These are phyloP conservation scores for Amaranthus cruentus DNA, from an alignment of 148 eudicot species.

Conservation along the genomic window DNA sequence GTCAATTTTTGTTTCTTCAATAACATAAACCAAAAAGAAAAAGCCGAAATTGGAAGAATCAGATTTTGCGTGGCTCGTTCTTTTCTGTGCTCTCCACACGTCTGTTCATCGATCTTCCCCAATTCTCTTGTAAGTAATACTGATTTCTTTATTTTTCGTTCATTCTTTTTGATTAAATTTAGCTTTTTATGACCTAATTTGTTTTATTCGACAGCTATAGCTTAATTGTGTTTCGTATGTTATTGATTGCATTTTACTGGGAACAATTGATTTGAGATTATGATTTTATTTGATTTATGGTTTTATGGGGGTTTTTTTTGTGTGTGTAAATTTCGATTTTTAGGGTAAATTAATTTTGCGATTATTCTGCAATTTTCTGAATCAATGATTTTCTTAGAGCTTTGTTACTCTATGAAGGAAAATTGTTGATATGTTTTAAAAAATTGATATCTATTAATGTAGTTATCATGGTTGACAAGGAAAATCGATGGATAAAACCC, in stretches of 20 bases:
- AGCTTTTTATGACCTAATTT: neutral
- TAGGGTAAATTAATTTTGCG: too few relatives aligned
- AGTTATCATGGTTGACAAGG: too few relatives aligned
- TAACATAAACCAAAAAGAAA: neutral
- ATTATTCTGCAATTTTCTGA: too few relatives aligned
- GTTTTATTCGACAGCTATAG: neutral
- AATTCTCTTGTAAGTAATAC: neutral
- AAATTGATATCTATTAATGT: too few relatives aligned
- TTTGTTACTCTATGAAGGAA: too few relatives aligned
- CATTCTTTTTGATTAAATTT: neutral
- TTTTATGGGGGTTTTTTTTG: neutral
- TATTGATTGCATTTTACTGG: too few relatives aligned
- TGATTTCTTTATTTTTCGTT: neutral
- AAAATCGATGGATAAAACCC: too few relatives aligned
- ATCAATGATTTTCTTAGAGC: too few relatives aligned
- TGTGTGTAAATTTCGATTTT: too few relatives aligned
- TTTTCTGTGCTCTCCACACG: conserved; percentile 7
- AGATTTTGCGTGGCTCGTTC: neutral
- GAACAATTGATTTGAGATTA: too few relatives aligned
- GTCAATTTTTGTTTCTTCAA: neutral
- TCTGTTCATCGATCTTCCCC: conserved; percentile 1
- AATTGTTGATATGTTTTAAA: too few relatives aligned
- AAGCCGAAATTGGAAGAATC: neutral
- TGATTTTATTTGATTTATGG: neutral
- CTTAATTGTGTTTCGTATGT: neutral